Conservation (phyloP, 164 flowering plant genomes). For the Protea cynaroides region DNA sequence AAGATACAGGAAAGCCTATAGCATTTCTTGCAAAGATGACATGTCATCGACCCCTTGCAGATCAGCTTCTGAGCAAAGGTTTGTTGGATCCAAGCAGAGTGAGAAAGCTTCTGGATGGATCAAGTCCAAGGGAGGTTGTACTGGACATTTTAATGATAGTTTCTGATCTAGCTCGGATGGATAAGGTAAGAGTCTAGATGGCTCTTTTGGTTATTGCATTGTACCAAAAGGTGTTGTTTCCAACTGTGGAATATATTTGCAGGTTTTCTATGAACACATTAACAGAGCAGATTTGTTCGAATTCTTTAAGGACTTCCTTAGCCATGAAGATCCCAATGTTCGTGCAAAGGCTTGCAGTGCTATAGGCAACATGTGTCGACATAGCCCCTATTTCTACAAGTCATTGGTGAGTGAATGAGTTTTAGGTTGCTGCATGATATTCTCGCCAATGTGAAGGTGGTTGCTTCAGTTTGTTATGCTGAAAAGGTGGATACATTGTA, state of each 20-base stretch:
- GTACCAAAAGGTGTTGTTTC: neutral
- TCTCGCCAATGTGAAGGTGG: neutral
- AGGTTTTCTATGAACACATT: conserved; percentile 80
- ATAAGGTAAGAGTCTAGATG: conserved; percentile 53
- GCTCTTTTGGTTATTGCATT: neutral
- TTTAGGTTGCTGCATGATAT: neutral
- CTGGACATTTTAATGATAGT: conserved; percentile 77
- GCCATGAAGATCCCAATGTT: conserved; percentile 74
- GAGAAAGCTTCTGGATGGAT: conserved; percentile 51
- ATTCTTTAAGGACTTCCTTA: conserved; percentile 53
- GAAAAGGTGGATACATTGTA: neutral
- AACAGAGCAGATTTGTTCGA: conserved; percentile 58
- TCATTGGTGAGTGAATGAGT: conserved; percentile 45
- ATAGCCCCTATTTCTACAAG: conserved; percentile 69
- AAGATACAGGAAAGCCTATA: conserved; percentile 69
- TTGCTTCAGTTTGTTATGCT: neutral
- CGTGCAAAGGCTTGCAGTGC: conserved; percentile 96
- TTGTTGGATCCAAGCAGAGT: conserved; percentile 61
- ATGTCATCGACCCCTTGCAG: conserved; percentile 53
- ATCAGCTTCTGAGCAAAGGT: conserved; percentile 78
- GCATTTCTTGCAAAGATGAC: conserved; percentile 93
- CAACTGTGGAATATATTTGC: conserved; percentile 20
- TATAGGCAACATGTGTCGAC: conserved; percentile 98
- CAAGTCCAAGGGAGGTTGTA: conserved; percentile 70
- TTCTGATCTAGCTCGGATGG: conserved; percentile 94